A percentile compares a stretch with the other conserved stretches of the same genome.
Conservation (phyloP, 345 rosid species). For the Syzygium aromaticum region DNA sequence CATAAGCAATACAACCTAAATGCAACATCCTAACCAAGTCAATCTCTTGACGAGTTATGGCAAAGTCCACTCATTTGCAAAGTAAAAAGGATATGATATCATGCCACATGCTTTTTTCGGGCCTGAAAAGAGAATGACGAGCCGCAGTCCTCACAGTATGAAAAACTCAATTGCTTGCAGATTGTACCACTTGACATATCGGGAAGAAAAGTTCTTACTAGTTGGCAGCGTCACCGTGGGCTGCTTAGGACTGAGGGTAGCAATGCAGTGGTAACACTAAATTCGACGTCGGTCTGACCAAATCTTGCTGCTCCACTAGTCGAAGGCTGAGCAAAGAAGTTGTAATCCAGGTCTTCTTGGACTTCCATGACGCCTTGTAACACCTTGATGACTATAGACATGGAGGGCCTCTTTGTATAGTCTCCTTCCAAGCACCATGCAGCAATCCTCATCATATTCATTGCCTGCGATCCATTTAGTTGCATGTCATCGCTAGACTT, state of each 20-base stretch:
- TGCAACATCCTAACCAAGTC: too few species aligned
- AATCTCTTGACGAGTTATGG: too few species aligned
- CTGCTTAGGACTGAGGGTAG: background rate
- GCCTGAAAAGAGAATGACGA: too few species aligned
- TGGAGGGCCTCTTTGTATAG: background rate
- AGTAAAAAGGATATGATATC: too few species aligned
- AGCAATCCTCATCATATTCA: conserved; percentile 17
- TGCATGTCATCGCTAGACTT: conserved; percentile 10
- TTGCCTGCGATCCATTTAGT: background rate
- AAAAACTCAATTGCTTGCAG: too few species aligned
- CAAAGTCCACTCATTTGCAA: too few species aligned
- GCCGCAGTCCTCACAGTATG: too few species aligned
- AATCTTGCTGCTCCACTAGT: too few species aligned
- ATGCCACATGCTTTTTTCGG: too few species aligned
- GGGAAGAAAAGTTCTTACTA: background rate
- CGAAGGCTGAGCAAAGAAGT: background rate
- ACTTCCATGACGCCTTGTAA: conserved; percentile 1
- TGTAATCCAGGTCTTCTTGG: background rate
- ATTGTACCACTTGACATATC: too few species aligned
- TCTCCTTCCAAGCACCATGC: conserved; percentile 31
- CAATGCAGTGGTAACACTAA: background rate
- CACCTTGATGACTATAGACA: conserved; percentile 7
- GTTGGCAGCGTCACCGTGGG: background rate
- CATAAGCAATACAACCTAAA: too few species aligned
- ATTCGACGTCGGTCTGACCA: background rate